phyloP scores from a whole-genome alignment of 208 protist genomes.

The Acanthamoeba culbertsoni region DNA sequence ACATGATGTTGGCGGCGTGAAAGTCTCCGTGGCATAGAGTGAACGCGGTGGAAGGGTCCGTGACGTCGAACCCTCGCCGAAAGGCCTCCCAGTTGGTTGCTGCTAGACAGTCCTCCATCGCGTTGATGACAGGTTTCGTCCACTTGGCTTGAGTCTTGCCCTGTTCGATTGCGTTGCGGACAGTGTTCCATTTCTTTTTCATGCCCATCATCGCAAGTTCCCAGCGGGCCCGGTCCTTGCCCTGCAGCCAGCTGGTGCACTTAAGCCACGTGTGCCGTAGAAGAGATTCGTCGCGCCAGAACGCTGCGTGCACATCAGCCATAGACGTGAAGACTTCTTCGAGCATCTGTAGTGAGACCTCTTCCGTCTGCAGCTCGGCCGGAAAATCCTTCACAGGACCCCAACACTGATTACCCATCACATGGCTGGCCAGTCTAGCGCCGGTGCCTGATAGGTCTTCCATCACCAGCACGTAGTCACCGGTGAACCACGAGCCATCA shows the following conservation, averaged over 20 bases:
- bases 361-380: neutral
- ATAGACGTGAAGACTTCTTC: slow-evolving; percentile 18
- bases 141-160: neutral
- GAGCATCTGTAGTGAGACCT: slow-evolving; percentile 11
- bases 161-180: neutral
- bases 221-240: neutral
- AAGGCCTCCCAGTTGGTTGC: slow-evolving; percentile 41
- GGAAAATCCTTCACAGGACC: slow-evolving; percentile 13
- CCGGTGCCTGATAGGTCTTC: neutral
- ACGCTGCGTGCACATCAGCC: slow-evolving; percentile 41
- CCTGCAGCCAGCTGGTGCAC: neutral
- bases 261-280: slow-evolving; percentile 26
- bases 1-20: slow-evolving; percentile 63
- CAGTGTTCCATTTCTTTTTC: neutral
- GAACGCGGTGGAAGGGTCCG: neutral
- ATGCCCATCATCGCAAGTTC: slow-evolving; percentile 22
- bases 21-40: slow-evolving; percentile 66
- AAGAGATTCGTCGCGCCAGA: slow-evolving; percentile 9
- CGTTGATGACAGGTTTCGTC: neutral
- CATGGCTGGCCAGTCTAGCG: neutral
- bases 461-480: slow-evolving; percentile 50
- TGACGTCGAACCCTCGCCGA: neutral
- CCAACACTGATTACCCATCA: slow-evolving; percentile 45
- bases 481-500: slow-evolving; percentile 5
- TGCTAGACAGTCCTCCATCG: neutral